Conservation (phyloP, 2,329 filamentous ascomycete species). For the Sclerotinia nivalis region DNA sequence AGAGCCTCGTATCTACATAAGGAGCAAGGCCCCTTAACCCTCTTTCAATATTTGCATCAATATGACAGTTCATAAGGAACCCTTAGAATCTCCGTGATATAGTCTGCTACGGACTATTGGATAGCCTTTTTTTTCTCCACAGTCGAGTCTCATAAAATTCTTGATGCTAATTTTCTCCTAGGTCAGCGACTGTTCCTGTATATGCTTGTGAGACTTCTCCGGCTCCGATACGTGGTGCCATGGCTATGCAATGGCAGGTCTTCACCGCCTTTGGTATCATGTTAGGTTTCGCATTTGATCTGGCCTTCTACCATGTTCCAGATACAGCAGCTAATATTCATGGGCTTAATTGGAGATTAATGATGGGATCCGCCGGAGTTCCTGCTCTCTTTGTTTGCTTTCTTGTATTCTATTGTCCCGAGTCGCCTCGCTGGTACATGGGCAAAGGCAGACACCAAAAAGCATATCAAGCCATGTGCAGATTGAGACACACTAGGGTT, state of each 20-base stretch:
- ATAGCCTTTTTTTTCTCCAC: neutral
- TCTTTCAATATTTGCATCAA: too few relatives aligned
- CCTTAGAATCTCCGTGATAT: neutral
- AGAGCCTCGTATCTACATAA: too few relatives aligned
- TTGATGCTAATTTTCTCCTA: neutral
- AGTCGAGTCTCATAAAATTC: neutral
- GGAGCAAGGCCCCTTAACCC: too few relatives aligned
- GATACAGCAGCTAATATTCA: constrained; percentile 49
- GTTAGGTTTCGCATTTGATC: constrained; percentile 59
- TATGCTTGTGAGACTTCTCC: constrained; percentile 70
- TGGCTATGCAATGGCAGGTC: constrained; percentile 74
- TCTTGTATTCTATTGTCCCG: constrained; percentile 47
- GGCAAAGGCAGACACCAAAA: constrained; percentile 49
- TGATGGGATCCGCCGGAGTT: constrained; percentile 65
- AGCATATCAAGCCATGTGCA: constrained; percentile 50
- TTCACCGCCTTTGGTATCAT: constrained; percentile 52
- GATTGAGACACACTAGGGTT: constrained; percentile 52
- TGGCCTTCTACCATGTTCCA: constrained; percentile 60
- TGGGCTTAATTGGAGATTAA: constrained; percentile 66
- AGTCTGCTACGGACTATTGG: neutral
- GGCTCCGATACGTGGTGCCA: constrained; percentile 62
- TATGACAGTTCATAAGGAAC: too few relatives aligned
- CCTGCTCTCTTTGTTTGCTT: constrained; percentile 58
- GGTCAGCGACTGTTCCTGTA: constrained; percentile 64
- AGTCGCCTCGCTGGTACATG: constrained; percentile 55